Evolutionary conservation across 2,329 filamentous ascomycete genomes (phyloP).

Genomic region (Penicillium verrucosum): DNA sequence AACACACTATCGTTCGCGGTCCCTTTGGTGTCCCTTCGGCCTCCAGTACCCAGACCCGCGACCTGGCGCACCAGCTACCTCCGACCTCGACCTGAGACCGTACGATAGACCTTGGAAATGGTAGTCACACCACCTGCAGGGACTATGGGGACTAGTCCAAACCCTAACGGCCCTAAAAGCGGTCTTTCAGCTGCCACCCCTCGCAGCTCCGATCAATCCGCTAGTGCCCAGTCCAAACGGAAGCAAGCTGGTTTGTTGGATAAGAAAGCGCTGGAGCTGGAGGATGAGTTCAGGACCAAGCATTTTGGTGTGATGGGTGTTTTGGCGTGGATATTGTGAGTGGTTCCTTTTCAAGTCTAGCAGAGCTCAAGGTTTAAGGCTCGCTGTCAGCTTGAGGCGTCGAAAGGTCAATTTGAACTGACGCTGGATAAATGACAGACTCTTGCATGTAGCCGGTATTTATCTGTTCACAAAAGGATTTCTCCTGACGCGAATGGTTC

Average conservation of each 20-base stretch:
- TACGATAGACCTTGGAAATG: constrained; percentile 4
- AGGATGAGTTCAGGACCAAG: constrained; percentile 39
- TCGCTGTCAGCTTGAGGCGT: not conserved
- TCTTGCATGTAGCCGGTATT: constrained; percentile 75
- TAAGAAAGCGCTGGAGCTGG: constrained; percentile 28
- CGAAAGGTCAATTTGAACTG: not conserved
- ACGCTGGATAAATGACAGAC: constrained; percentile 37
- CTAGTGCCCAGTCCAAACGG: constrained; percentile 10
- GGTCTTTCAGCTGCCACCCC: not conserved
- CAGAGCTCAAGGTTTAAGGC: not conserved
- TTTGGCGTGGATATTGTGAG: constrained; percentile 43
- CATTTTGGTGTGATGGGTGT: constrained; percentile 40
- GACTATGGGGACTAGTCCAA: not conserved
- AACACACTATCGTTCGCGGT: not conserved
- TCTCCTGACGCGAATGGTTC: constrained; percentile 77
- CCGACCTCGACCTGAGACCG: not conserved
- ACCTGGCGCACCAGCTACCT: constrained; percentile 2
- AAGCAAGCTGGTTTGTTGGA: constrained; percentile 29
- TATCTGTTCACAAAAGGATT: constrained; percentile 95
- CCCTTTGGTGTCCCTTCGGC: not conserved
- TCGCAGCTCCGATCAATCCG: not conserved
- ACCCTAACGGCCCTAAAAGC: not conserved
- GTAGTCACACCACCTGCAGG: not conserved
- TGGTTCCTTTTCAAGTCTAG: constrained; percentile 2
- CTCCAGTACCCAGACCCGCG: not conserved